Evolutionary conservation across 2,329 filamentous ascomycete genomes (phyloP), one percentile per base, ranked within the genome.

Genomic region (Ophiostoma himal-ulmi): DNA sequence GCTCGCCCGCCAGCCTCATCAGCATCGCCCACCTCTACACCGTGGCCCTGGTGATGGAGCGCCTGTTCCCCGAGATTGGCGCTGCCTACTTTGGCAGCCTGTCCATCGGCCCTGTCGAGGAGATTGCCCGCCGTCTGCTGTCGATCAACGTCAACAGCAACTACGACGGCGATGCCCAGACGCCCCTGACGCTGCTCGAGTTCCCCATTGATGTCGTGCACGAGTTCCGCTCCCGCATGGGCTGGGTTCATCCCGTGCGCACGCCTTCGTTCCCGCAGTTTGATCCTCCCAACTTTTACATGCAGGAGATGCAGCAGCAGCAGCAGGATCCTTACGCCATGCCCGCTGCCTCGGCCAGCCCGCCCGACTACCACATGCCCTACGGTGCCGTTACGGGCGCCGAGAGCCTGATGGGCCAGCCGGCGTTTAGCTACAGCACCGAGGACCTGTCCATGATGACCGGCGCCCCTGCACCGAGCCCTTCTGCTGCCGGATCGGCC

Each of bases 21-120:
- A 89, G 96, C 73, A 89, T 98, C 70, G 91, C 93, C 13, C 92
- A 98, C 77, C 93, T 97, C 79, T 98, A 97, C 81, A 94, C 92
- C 0, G 88, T 93, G 22, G 93, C 93, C 3, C 84, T 98, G 72
- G 88, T 93, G 54, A 87, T 98, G 80, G 94, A 97, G 80, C 92
- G 93, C 20, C 85, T 97, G 72, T 97, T 96, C 78, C 93, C 94
- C 2, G 93, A 96, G 78, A 90, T 97, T 75, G 94, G 93, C 66
- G 90, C 93, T 26, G 90, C 93, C 67, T 97, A 97, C 79, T 93
- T 94, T 75, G 91, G 91, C 67, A 91, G 89, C 75, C 84, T 97
- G 74, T 90, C 92, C 20, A 86, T 96, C 65, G 84, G 85, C 1
- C 93, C 94, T 0, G 88, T 98, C 41, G 93, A 97, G 78, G 90